Conservation (phyloP, 73 alveolate genomes). For the Symbiodinium pilosum region DNA sequence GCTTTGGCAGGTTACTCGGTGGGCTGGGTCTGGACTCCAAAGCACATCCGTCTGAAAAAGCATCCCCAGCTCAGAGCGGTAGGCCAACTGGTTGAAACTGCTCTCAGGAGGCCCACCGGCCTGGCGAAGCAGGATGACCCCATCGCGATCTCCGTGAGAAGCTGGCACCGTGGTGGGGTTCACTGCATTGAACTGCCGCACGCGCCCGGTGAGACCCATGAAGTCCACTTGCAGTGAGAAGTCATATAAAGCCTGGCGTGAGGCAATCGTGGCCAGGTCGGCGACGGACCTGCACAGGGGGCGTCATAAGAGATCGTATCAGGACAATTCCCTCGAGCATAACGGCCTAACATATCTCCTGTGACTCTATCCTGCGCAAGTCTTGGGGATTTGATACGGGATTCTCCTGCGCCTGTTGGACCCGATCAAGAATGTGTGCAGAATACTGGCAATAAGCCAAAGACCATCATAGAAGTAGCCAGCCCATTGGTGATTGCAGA, state of each 20-base stretch:
- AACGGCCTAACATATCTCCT: neutral
- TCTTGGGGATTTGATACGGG: no score
- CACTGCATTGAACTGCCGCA: slow-evolving; percentile 56
- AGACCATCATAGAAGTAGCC: slow-evolving; percentile 84
- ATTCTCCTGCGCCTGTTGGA: slow-evolving; percentile 50
- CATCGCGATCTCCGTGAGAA: slow-evolving; percentile 78
- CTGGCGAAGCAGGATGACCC: slow-evolving; percentile 68
- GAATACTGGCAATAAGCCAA: slow-evolving; percentile 74
- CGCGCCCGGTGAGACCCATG: slow-evolving; percentile 65
- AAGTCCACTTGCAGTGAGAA: slow-evolving; percentile 51
- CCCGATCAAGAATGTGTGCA: slow-evolving; percentile 2
- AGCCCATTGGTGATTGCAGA: slow-evolving; percentile 74
- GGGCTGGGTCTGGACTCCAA: neutral
- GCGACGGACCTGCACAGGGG: slow-evolving; percentile 25
- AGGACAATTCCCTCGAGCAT: no score
- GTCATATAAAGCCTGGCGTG: neutral
- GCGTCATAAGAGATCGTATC: no score
- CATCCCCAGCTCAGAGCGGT: slow-evolving; percentile 26
- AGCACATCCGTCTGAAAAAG: neutral
- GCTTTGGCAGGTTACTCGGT: neutral
- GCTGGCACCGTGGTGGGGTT: slow-evolving; percentile 54
- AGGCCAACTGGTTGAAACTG: slow-evolving; percentile 59
- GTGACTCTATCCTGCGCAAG: no score
- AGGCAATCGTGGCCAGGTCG: slow-evolving; percentile 49
- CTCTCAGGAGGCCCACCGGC: slow-evolving; percentile 48